Base-by-base conservation (phyloP, 2,329 filamentous ascomycete species). In the Fusarium oligoseptatum region DNA sequence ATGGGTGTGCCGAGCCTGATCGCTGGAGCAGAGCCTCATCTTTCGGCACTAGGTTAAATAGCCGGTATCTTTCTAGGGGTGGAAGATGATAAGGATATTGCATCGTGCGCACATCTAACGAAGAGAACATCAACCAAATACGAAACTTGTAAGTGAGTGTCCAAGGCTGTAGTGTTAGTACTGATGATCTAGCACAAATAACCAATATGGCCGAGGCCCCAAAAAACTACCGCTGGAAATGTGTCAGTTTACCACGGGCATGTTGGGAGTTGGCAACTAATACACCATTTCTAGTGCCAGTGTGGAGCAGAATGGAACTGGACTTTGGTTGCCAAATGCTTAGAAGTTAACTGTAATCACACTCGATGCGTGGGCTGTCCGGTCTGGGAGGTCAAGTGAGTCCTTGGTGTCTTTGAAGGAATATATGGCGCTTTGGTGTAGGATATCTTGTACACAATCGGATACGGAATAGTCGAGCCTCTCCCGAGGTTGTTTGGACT, bases 331-430 rank as follows among this genome's bases (percentile, higher is more conserved):
- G 10, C 48, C 6, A 8, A 50, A 12, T 50, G 45, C 45, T 17
- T 29, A n/a, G 11, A 2, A 3, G 6, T 48, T 2, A 11, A 17
- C 1, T 50, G 45, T 6, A 15, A 64, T 2, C 66, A 69, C 36
- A 10, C 29, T 22, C 67, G 67, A 41, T 70, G 67, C 39, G n/a
- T 2, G 3, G 11, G 2, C 15, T 70, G 67, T 6, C 43, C 1
- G 10, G 24, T 29, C 15, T 11, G 24, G 15, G 22, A 29, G 45
- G 45, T n/a, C 45, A 50, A 50, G 22, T 29, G 22, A 29, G 24
- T 17, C 14, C 8, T 48, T n/a, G 24, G 15, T 29, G 9, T 29
- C 10, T 50, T 17, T 29, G 45, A 50, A 29, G 22, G 45, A 29
- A 50, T 27, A 24, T 22, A 17, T 48, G 45, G 14, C 22, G 22